A percentile compares a stretch with the other conserved stretches of the same genome.
Evolutionary conservation across 148 eudicot species (phyloP).

Genomic region (Amaranthus cruentus): DNA sequence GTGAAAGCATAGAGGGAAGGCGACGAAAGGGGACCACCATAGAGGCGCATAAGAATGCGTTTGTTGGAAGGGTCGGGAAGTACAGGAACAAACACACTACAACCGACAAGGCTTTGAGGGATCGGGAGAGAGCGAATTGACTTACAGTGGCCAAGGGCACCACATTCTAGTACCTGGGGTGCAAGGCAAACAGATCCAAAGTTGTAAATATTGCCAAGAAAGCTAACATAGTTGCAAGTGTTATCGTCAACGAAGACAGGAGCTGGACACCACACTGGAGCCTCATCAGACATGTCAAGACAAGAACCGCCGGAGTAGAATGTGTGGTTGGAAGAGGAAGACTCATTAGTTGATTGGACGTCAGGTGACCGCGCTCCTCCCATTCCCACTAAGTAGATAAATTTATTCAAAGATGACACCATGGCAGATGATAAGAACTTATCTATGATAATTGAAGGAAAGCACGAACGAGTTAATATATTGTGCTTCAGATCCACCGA

Average conservation of each 20-base stretch:
- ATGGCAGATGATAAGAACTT: not conserved
- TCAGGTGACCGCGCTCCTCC: not conserved
- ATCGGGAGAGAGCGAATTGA: not conserved
- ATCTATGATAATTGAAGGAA: not conserved
- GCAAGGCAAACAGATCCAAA: not conserved
- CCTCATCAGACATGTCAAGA: not conserved
- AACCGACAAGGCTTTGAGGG: conserved; percentile 1
- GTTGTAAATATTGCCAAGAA: not conserved
- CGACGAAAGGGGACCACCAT: not conserved
- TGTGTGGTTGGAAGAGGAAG: not conserved
- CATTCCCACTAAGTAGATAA: not conserved
- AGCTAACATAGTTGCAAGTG: not conserved
- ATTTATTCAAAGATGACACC: not conserved
- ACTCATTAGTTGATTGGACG: conserved; percentile 1
- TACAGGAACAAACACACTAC: not conserved
- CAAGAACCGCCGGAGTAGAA: not conserved
- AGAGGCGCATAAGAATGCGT: not conserved
- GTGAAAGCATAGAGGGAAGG: conserved; percentile 10
- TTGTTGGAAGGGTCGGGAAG: conserved; percentile 7
- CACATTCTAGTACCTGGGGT: conserved; percentile 5
- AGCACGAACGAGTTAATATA: not conserved
- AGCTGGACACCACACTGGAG: conserved; percentile 1
- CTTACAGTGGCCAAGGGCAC: conserved; percentile 4
- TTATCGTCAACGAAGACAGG: not conserved
- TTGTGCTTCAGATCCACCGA: conserved; percentile 1